These are phyloP conservation scores for Phialophora chinensis DNA, from an alignment of 2,329 filamentous ascomycete species.

Conservation along the genomic window DNA sequence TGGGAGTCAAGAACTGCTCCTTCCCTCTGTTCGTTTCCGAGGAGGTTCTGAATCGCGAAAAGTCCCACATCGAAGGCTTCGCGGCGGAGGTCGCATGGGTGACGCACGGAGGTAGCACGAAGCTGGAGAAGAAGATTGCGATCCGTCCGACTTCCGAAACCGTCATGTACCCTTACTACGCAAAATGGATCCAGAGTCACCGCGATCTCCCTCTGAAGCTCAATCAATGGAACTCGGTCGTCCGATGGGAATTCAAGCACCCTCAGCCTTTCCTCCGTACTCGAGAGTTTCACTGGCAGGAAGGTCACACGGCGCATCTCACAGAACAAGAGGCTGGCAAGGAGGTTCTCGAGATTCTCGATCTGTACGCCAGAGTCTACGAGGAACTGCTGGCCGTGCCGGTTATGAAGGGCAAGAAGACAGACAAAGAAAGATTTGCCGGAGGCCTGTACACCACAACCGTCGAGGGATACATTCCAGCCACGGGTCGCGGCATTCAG, in stretches of 20 bases:
- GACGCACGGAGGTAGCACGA: conserved; percentile 78
- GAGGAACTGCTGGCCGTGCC: conserved; percentile 93
- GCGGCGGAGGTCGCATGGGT: conserved; percentile 70
- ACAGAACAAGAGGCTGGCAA: conserved; percentile 79
- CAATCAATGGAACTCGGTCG: conserved; percentile 97
- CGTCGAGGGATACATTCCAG: conserved; percentile 94
- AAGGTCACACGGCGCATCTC: conserved; percentile 91
- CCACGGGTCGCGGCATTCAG: conserved; percentile 95
- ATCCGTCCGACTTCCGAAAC: conserved; percentile 74
- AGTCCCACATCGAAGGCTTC: conserved; percentile 98
- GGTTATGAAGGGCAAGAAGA: conserved; percentile 92
- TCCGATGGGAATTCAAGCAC: conserved; percentile 98
- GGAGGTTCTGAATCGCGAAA: conserved; percentile 84
- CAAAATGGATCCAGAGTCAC: conserved; percentile 96
- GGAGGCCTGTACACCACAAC: conserved; percentile 97
- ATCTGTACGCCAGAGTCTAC: conserved; percentile 90
- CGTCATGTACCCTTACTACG: conserved; percentile 95
- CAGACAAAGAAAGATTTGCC: conserved; percentile 97
- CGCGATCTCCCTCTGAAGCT: conserved; percentile 90
- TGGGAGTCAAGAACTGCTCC: conserved; percentile 94
- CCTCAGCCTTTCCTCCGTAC: conserved; percentile 83
- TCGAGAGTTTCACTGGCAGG: conserved; percentile 97
- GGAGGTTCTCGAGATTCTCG: conserved; percentile 91
- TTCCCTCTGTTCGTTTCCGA: conserved; percentile 95
- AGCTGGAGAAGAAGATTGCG: conserved; percentile 80